These are phyloP conservation scores for Neofusicoccum laricinum DNA, from an alignment of 2,329 filamentous ascomycete genomes.

Conservation along the genomic window DNA sequence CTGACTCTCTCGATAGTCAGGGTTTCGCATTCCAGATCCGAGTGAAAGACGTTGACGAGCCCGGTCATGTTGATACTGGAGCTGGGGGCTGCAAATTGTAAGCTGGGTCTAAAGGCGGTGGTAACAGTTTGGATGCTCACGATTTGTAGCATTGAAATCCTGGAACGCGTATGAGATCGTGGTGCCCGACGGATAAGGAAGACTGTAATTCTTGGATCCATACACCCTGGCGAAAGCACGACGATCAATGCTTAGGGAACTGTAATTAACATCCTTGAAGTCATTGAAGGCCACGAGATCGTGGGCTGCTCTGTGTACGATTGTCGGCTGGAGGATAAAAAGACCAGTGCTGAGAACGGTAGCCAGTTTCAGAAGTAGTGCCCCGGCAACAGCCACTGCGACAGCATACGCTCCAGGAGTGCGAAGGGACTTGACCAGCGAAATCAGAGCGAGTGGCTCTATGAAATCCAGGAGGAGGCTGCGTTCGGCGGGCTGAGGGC, in stretches of 20 bases:
- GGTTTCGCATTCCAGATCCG: neutral
- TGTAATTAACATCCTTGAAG: neutral
- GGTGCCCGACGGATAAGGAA: neutral
- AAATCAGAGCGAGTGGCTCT: neutral
- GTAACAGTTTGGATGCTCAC: neutral
- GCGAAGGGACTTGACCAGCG: neutral
- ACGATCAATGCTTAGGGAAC: neutral
- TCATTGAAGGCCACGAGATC: neutral
- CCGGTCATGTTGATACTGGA: neutral
- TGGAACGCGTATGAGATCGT: neutral
- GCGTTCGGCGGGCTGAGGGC: neutral
- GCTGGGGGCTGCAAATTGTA: neutral
- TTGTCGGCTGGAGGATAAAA: neutral
- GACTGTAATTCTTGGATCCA: neutral
- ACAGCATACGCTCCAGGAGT: neutral
- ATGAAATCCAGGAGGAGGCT: slow-evolving; percentile 17
- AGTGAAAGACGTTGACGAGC: neutral
- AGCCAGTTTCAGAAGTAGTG: neutral
- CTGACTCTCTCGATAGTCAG: neutral
- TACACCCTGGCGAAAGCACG: neutral
- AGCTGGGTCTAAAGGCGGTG: neutral
- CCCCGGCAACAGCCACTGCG: neutral
- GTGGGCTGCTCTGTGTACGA: neutral
- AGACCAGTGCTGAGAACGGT: slow-evolving; percentile 12
- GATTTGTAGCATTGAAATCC: neutral